phyloP scores from a whole-genome alignment of 1,284 basidiomycete genomes.

The Vanrija pseudolonga region DNA sequence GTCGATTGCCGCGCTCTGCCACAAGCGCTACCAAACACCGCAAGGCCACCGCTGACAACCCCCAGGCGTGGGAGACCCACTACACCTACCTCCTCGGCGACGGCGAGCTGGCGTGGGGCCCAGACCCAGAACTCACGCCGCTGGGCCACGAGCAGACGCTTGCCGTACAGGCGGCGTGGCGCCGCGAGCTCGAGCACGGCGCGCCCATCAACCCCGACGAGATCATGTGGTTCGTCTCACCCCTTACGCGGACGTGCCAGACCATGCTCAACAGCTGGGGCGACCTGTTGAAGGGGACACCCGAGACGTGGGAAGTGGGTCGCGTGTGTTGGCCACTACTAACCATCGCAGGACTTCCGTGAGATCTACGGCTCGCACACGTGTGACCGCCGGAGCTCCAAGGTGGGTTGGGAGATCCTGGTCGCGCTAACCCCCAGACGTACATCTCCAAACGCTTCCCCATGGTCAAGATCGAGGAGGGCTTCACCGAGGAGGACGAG shows the following conservation, averaged over 20 bases:
- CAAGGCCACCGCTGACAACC: neutral
- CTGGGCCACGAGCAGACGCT: slow-evolving; percentile 64
- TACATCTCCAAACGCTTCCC: slow-evolving; percentile 61
- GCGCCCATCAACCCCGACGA: slow-evolving; percentile 59
- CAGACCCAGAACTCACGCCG: slow-evolving; percentile 70
- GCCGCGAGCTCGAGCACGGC: slow-evolving; percentile 54
- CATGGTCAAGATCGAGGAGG: slow-evolving; percentile 60
- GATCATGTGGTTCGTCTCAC: slow-evolving; percentile 63
- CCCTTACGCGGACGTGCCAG: slow-evolving; percentile 65
- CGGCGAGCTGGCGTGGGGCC: slow-evolving; percentile 71
- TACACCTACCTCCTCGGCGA: slow-evolving; percentile 70
- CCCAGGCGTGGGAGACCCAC: slow-evolving; percentile 52
- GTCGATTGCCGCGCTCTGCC: too few relatives aligned
- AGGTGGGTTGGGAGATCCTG: slow-evolving; percentile 49
- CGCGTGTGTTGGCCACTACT: neutral
- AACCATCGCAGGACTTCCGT: slow-evolving; percentile 29
- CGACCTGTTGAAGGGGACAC: slow-evolving; percentile 39
- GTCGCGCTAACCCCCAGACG: slow-evolving; percentile 35
- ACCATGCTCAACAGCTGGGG: slow-evolving; percentile 66
- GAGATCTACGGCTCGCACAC: slow-evolving; percentile 49
- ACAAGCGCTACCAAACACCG: too few relatives aligned
- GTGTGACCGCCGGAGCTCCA: slow-evolving; percentile 41
- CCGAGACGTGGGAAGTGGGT: slow-evolving; percentile 44
- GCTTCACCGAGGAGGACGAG: slow-evolving; percentile 67
- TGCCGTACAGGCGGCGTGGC: slow-evolving; percentile 58